phyloP scores from a whole-genome alignment of 1,284 basidiomycete genomes.

The Chondrostereum purpureum region DNA sequence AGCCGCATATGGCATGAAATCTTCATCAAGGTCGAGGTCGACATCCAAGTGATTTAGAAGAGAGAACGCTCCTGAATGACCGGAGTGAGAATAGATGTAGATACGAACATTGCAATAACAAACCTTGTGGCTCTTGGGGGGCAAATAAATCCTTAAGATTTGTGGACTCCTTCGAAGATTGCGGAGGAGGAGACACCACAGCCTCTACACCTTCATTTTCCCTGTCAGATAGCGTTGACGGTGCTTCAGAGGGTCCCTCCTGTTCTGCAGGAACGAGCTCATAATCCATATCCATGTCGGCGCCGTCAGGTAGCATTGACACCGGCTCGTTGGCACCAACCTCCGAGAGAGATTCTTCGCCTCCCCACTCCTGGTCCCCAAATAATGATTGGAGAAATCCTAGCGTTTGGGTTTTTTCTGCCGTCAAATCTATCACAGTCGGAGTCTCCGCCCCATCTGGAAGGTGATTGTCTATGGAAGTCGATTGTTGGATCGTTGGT shows the following conservation, averaged over 20 bases:
- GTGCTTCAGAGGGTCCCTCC: slow-evolving; percentile 11
- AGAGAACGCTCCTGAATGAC: slow-evolving; percentile 44
- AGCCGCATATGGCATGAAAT: slow-evolving; percentile 23
- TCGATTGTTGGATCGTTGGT: slow-evolving; percentile 1
- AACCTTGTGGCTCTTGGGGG: slow-evolving; percentile 59
- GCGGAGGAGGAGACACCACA: neutral
- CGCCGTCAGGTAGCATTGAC: slow-evolving; percentile 13
- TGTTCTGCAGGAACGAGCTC: slow-evolving; percentile 34
- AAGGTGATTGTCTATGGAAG: neutral
- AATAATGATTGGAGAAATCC: slow-evolving; percentile 48
- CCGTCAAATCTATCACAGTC: slow-evolving; percentile 28
- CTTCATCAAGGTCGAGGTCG: slow-evolving; percentile 61
- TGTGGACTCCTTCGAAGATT: slow-evolving; percentile 2
- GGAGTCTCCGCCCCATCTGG: slow-evolving; percentile 10
- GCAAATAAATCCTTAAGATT: slow-evolving; percentile 66
- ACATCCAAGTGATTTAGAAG: slow-evolving; percentile 60
- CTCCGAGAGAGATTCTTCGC: slow-evolving; percentile 46
- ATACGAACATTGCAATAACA: slow-evolving; percentile 12
- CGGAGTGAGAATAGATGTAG: slow-evolving; percentile 2
- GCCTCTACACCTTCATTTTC: slow-evolving; percentile 13
- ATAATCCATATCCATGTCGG: slow-evolving; percentile 23
- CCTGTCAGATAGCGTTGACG: slow-evolving; percentile 9
- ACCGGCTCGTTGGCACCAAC: slow-evolving; percentile 42
- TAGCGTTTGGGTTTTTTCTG: slow-evolving; percentile 43
- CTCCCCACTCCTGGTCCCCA: slow-evolving; percentile 43